Evolutionary conservation across 345 rosid genomes (phyloP).

Genomic region (Turnera subulata): DNA sequence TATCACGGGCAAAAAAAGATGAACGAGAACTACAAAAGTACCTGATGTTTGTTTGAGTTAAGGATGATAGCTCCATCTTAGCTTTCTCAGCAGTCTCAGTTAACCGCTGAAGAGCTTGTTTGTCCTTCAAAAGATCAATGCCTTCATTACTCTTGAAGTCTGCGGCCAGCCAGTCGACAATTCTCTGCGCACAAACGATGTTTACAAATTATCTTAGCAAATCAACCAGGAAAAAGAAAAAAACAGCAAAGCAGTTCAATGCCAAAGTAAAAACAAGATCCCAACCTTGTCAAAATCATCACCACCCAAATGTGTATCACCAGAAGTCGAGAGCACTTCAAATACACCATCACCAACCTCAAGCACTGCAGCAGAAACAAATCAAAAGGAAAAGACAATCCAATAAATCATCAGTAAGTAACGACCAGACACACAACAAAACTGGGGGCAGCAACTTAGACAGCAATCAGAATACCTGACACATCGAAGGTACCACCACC

Average conservation of each 20-base stretch:
- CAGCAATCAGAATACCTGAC: constrained; percentile 53
- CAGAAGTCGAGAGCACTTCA: constrained; percentile 97
- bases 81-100: constrained; percentile 98
- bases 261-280: background rate
- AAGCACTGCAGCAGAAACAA: constrained; percentile 51
- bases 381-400: background rate
- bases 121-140: constrained; percentile 91
- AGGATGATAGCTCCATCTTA: constrained; percentile 91
- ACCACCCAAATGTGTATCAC: constrained; percentile 99
- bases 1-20: background rate
- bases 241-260: background rate
- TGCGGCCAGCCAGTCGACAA: constrained; percentile 93
- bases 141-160: constrained; percentile 86
- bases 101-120: constrained; percentile 93
- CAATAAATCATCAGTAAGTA: background rate
- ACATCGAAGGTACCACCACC: constrained; percentile 99
- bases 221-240: background rate
- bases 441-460: background rate
- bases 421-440: background rate
- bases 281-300: constrained; percentile 95
- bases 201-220: background rate
- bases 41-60: constrained; percentile 92
- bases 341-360: constrained; percentile 99
- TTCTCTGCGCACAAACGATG: constrained; percentile 45
- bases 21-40: background rate